Evolutionary conservation across 257 asterid genomes (phyloP).

Genomic region (Solanum habrochaites): DNA sequence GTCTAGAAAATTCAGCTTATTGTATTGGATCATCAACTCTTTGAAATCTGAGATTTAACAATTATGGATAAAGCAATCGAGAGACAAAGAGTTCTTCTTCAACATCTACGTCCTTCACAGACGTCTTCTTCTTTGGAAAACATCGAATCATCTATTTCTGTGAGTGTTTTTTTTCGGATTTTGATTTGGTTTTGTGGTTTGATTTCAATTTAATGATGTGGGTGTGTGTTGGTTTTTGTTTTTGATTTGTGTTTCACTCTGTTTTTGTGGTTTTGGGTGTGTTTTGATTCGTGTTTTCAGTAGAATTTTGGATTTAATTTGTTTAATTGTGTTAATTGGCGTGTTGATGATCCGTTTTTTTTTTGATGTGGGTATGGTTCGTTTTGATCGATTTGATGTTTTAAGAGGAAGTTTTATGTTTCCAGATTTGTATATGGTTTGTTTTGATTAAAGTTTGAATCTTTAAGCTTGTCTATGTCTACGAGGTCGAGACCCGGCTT

Average conservation of each 20-base stretch:
- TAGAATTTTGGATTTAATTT: background rate
- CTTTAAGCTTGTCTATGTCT: background rate
- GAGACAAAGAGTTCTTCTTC: conserved; percentile 70
- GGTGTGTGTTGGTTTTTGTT: background rate
- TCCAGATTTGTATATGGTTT: background rate
- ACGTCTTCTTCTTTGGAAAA: conserved; percentile 66
- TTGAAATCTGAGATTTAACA: background rate
- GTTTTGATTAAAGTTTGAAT: background rate
- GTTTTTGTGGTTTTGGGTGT: background rate
- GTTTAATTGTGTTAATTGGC: too few relatives aligned
- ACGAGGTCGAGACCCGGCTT: background rate
- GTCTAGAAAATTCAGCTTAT: background rate
- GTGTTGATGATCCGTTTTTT: background rate
- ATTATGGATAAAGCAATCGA: conserved; percentile 68
- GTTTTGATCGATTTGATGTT: background rate
- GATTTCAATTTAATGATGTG: background rate
- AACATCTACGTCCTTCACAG: conserved; percentile 75
- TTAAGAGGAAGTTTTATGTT: background rate
- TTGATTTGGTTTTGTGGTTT: background rate
- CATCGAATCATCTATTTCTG: conserved; percentile 56
- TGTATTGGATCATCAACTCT: background rate
- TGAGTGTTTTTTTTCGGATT: conserved; percentile 13
- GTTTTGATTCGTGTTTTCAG: background rate
- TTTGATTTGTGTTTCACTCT: background rate
- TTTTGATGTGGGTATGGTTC: background rate